Base-by-base conservation (phyloP, 148 eudicot species). In the Amaranthus cruentus region DNA sequence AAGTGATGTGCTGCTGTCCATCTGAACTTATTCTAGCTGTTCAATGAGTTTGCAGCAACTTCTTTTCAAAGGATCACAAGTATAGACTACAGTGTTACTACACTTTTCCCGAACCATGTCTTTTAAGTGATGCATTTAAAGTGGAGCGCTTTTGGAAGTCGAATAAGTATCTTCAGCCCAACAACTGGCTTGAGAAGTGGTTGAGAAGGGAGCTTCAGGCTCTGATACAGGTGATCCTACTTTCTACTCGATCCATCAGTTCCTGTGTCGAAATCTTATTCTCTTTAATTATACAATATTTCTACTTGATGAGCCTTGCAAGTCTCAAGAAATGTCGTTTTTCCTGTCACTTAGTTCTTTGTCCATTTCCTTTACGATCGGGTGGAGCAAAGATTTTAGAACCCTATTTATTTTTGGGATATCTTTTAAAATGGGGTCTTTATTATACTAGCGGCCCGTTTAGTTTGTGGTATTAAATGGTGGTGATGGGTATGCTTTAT, bases 151-250 rank as follows among this genome's bases (percentile, higher is more conserved):
- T 84, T 72, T 89, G 98, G 98, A 91, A 84, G 85, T 80, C 79
- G 5, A 76, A 78, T n/a, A 89, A 87, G 77, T 88, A 89, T 84
- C 85, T 85, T 73, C 87, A 84, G 83, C 80, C 74, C 5, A 91
- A 87, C 66, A 81, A 55, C 50, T 87, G 90, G 85, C 86, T 94
- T 44, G 82, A 86, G 56, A 76, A 71, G 61, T 94, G 98, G 98
- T 75, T 87, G 72, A 90, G 76, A 74, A 91, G 98, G 81, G 98
- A 94, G 80, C 79, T 94, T 74, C 97, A 94, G 82, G 91, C 98
- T 76, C 68, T 94, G 59, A 77, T 77, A 77, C 98, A 91, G 93
- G 98, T 91, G 62, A 9, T 62, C 44, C 53, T 64, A 59, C 9
- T 63, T 67, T 48, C 47, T 9, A 28, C 77, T 61, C 54, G 50